A percentile compares a stretch with the other conserved stretches of the same genome.
Conservation (phyloP, 2,329 filamentous ascomycete species). For the Chrysoporthe cubensis region DNA sequence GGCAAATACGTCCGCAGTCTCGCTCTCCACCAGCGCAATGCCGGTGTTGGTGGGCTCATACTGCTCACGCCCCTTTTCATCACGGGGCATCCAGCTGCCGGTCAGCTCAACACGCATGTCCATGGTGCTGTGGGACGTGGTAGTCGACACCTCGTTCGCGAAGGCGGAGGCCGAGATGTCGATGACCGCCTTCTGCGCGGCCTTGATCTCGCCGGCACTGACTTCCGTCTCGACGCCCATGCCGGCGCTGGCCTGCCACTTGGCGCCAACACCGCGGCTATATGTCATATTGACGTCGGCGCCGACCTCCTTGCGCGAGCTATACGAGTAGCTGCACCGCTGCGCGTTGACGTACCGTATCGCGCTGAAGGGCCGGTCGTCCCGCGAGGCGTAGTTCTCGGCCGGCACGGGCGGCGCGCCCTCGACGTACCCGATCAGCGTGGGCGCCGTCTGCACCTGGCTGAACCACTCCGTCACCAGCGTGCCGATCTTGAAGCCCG, state of each 20-base stretch:
- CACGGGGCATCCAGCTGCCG: background rate
- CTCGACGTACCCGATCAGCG: background rate
- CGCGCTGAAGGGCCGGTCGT: background rate
- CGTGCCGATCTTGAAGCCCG: conserved; percentile 5
- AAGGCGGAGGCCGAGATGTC: background rate
- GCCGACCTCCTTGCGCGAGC: background rate
- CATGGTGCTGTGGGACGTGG: background rate
- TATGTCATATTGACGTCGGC: background rate
- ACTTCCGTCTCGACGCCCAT: background rate
- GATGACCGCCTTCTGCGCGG: background rate
- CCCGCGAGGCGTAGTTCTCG: background rate
- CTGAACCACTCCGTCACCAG: background rate
- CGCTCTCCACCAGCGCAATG: conserved; percentile 1
- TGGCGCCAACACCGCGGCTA: background rate
- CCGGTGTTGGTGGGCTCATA: background rate
- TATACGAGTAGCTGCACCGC: background rate
- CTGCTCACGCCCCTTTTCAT: background rate
- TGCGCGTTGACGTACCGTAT: background rate
- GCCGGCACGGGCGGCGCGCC: conserved; percentile 2
- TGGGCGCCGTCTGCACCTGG: background rate
- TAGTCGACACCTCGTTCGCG: background rate
- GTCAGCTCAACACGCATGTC: background rate
- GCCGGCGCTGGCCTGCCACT: conserved; percentile 1
- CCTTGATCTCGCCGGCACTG: background rate
- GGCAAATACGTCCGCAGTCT: background rate